These are phyloP conservation scores for Parafenestella ontariensis DNA, from an alignment of 2,329 filamentous ascomycete genomes.

Conservation along the genomic window DNA sequence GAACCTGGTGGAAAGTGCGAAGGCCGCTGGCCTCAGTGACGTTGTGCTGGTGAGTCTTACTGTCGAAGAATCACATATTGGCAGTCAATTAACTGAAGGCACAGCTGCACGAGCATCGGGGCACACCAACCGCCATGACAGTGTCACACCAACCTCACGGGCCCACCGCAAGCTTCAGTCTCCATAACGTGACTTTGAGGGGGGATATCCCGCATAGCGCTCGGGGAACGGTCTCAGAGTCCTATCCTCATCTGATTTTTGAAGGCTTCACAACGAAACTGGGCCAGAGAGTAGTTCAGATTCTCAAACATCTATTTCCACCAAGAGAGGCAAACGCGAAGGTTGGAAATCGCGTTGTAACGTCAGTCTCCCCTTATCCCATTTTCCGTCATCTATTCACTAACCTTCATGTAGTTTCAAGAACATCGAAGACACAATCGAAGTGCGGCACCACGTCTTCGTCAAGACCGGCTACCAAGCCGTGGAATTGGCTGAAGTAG, in stretches of 20 bases:
- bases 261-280: slow-evolving; percentile 87
- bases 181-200: slow-evolving; percentile 91
- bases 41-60: too few relatives aligned
- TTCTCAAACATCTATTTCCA: slow-evolving; percentile 93
- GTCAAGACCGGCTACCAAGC: slow-evolving; percentile 90
- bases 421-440: slow-evolving; percentile 86
- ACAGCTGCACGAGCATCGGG: slow-evolving; percentile 87
- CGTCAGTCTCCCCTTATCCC: too few relatives aligned
- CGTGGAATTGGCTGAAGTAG: slow-evolving; percentile 59
- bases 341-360: slow-evolving; percentile 86
- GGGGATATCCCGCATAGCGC: slow-evolving; percentile 91
- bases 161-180: slow-evolving; percentile 83
- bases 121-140: slow-evolving; percentile 88
- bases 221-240: slow-evolving; percentile 87
- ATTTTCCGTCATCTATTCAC: too few relatives aligned
- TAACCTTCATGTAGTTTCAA: slow-evolving; percentile 55
- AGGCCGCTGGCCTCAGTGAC: slow-evolving; percentile 81
- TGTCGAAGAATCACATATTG: too few relatives aligned
- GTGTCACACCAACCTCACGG: slow-evolving; percentile 88
- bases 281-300: slow-evolving; percentile 83
- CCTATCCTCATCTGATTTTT: slow-evolving; percentile 93
- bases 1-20: slow-evolving; percentile 82
- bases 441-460: slow-evolving; percentile 93
- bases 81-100: too few relatives aligned
- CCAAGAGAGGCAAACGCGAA: slow-evolving; percentile 81